Conservation (phyloP, 108 stramenopile species). For the Mayamaea pseudoterrestris region DNA sequence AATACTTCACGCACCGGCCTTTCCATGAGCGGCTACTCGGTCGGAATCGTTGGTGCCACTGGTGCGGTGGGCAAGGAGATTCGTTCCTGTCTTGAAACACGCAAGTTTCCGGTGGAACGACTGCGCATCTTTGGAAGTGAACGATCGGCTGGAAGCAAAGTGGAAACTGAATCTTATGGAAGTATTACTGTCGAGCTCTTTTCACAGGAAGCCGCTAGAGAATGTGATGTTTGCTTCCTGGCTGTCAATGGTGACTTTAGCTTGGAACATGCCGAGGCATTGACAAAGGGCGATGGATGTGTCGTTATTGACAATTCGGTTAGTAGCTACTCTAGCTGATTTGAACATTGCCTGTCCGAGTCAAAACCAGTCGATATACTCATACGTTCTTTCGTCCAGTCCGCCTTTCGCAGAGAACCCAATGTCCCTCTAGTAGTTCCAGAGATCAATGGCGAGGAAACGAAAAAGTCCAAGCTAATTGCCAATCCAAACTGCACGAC, state of each 20-base stretch:
- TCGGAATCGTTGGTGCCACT: constrained; percentile 94
- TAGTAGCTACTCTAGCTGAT: constrained; percentile 2
- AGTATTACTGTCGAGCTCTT: constrained; percentile 79
- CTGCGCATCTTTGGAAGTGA: constrained; percentile 82
- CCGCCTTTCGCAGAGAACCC: constrained; percentile 86
- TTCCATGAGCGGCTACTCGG: too few species aligned
- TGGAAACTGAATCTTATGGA: constrained; percentile 70
- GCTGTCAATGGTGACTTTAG: constrained; percentile 86
- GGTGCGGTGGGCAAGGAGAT: constrained; percentile 97
- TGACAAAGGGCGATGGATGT: constrained; percentile 56
- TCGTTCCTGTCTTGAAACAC: constrained; percentile 68
- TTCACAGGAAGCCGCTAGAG: constrained; percentile 41
- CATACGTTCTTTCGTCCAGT: constrained; percentile 43
- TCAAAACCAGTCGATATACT: neutral
- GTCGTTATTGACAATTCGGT: constrained; percentile 83
- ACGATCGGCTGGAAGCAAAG: constrained; percentile 75
- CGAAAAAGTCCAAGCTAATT: constrained; percentile 89
- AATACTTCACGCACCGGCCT: too few species aligned
- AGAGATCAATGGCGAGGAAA: constrained; percentile 89
- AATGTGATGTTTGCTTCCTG: constrained; percentile 85
- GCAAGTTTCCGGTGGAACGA: constrained; percentile 50
- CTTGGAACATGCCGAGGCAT: constrained; percentile 63
- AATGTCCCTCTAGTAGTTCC: constrained; percentile 92
- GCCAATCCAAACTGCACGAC: constrained; percentile 99
- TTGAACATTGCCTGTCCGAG: neutral